A percentile compares a stretch with the other conserved stretches of the same genome.
These are phyloP conservation scores for Centella asiatica DNA, from an alignment of 129 eudicot genomes.

Conservation along the genomic window DNA sequence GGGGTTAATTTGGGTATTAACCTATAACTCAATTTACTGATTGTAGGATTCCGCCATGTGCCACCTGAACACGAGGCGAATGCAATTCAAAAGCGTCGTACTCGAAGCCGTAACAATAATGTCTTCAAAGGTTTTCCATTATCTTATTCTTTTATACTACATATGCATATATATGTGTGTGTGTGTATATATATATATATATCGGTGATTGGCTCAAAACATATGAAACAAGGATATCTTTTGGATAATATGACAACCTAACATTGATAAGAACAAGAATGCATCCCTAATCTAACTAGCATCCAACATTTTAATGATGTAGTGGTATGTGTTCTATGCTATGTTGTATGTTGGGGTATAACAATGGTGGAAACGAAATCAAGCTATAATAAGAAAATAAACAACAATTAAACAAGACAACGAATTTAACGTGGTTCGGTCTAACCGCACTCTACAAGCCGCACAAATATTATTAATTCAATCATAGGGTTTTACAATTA, in stretches of 20 bases:
- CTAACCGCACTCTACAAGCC: no score
- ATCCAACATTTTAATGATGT: background rate
- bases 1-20: background rate
- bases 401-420: no score
- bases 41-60: slow-evolving; percentile 36
- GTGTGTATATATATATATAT: no score
- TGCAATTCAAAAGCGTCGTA: slow-evolving; percentile 26
- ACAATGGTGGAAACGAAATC: no score
- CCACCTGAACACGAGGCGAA: slow-evolving; percentile 28
- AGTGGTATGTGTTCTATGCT: background rate
- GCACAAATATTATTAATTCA: no score
- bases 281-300: background rate
- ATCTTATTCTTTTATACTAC: background rate
- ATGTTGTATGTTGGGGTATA: no score
- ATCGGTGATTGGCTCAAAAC: background rate
- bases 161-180: no score
- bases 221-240: background rate
- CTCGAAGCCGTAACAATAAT: slow-evolving; percentile 42
- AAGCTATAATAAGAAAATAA: no score
- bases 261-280: background rate
- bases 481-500: no score
- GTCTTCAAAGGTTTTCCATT: slow-evolving; percentile 52
- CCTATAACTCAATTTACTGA: background rate
- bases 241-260: background rate
- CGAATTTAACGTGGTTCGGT: no score